phyloP scores from a whole-genome alignment of 352 stramenopile genomes.

The Phytophthora pluvialis region DNA sequence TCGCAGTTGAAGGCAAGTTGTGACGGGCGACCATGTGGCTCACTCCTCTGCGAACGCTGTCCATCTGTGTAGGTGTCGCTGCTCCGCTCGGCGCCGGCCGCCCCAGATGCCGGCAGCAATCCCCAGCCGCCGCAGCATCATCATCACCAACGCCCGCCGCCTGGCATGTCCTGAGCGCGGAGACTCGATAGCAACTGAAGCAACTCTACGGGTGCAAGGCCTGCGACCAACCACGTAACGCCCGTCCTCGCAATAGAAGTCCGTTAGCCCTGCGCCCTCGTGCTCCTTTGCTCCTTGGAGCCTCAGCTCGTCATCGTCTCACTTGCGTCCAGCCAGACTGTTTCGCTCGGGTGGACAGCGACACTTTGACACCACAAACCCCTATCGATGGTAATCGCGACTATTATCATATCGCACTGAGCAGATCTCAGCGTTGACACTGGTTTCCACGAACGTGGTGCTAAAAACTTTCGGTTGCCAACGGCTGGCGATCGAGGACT shows the following conservation, averaged over 20 bases:
- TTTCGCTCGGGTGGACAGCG: background rate
- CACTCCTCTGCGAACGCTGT: conserved; percentile 31
- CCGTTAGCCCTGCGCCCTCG: conserved; percentile 7
- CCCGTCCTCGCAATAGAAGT: conserved; percentile 43
- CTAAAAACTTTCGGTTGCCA: conserved; percentile 3
- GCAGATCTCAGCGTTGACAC: background rate
- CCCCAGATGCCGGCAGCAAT: conserved; percentile 26
- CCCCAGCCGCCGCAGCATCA: conserved; percentile 30
- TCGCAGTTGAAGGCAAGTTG: conserved; percentile 27
- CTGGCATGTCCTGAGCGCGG: conserved; percentile 58
- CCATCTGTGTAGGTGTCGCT: conserved; percentile 46
- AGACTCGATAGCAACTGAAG: conserved; percentile 19
- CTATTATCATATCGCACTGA: background rate
- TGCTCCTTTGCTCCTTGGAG: background rate
- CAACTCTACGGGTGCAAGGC: conserved; percentile 20
- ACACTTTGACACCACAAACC: conserved; percentile 2
- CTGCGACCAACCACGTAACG: conserved; percentile 22
- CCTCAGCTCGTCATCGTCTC: background rate
- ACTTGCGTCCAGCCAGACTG: conserved; percentile 9
- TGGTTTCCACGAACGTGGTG: background rate
- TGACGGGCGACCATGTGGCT: conserved; percentile 27
- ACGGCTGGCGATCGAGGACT: background rate
- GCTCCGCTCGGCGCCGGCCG: conserved; percentile 31
- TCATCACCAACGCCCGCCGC: conserved; percentile 48
- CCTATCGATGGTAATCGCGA: conserved; percentile 8